These are phyloP conservation scores for Syzygium grande DNA, from an alignment of 345 rosid species.

Conservation along the genomic window DNA sequence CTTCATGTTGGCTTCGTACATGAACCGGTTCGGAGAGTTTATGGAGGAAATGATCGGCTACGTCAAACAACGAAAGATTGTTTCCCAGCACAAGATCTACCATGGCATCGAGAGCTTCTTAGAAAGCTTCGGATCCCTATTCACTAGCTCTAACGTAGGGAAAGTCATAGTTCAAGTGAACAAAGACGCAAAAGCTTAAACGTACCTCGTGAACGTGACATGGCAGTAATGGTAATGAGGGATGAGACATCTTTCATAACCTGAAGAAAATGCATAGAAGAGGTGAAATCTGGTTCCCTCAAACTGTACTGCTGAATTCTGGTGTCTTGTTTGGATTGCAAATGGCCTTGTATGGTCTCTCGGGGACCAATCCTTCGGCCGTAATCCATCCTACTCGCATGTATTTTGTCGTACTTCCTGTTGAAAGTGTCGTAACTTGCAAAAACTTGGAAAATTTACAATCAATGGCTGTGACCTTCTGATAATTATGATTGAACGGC, in stretches of 20 bases:
- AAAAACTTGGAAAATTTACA: background rate
- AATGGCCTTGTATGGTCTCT: background rate
- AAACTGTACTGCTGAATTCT: background rate
- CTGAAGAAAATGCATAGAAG: background rate
- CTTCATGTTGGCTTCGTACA: slow-evolving; percentile 16
- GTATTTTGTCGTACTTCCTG: background rate
- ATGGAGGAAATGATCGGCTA: slow-evolving; percentile 18
- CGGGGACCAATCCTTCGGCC: background rate
- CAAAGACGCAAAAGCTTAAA: background rate
- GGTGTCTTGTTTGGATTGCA: background rate
- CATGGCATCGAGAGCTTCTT: slow-evolving; percentile 30
- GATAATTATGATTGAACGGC: background rate
- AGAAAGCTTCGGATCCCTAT: slow-evolving; percentile 29
- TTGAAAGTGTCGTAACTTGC: background rate
- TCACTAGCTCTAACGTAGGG: slow-evolving; percentile 28
- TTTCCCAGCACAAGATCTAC: slow-evolving; percentile 12
- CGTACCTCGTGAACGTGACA: background rate
- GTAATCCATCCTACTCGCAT: background rate
- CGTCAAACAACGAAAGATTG: slow-evolving; percentile 22
- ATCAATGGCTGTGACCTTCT: background rate
- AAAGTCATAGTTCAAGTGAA: slow-evolving; percentile 31
- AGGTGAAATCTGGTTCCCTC: background rate
- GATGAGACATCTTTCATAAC: background rate
- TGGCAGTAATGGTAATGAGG: background rate
- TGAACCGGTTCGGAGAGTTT: slow-evolving; percentile 23